Percentiles rank a stretch among this genome's conserved stretches.
Conservation (phyloP, 2,329 filamentous ascomycete genomes). For the Lasiodiplodia citricola region DNA sequence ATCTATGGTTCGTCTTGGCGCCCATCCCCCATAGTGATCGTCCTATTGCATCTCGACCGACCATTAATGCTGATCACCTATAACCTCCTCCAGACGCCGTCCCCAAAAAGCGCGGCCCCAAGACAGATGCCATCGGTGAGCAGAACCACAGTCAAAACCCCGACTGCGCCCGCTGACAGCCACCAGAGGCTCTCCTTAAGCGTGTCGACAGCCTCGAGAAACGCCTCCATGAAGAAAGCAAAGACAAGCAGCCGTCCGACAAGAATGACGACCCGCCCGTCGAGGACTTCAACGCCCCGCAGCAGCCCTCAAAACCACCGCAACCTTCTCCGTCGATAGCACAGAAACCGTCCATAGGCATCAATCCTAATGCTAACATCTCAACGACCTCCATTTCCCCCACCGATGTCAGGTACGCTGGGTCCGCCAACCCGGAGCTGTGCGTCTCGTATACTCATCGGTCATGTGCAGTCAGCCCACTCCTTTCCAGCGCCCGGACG, state of each 20-base stretch:
- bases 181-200: conserved; percentile 68
- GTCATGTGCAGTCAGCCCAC: conserved; percentile 30
- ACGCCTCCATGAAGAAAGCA: conserved; percentile 66
- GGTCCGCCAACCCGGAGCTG: neutral
- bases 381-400: conserved; percentile 21
- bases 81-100: conserved; percentile 70
- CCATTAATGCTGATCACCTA: conserved; percentile 25
- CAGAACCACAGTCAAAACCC: conserved; percentile 10
- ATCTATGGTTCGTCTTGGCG: conserved; percentile 71
- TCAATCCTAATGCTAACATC: conserved; percentile 11
- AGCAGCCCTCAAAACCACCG: conserved; percentile 16
- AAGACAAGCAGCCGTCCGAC: conserved; percentile 43
- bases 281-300: conserved; percentile 24
- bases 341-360: conserved; percentile 14
- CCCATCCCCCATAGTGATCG: conserved; percentile 25
- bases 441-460: neutral
- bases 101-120: conserved; percentile 87
- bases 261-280: conserved; percentile 4
- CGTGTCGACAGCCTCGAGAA: conserved; percentile 85
- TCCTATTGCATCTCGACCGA: conserved; percentile 10
- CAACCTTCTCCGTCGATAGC: conserved; percentile 3
- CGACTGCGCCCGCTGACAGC: neutral
- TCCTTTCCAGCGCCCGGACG: conserved; percentile 53
- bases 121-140: conserved; percentile 81
- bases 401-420: conserved; percentile 20